Evolutionary conservation across 495 filamentous ascomycete genomes (phyloP), one percentile per base, ranked within the genome.

Genomic region (Polyplosphaeria fusca): DNA sequence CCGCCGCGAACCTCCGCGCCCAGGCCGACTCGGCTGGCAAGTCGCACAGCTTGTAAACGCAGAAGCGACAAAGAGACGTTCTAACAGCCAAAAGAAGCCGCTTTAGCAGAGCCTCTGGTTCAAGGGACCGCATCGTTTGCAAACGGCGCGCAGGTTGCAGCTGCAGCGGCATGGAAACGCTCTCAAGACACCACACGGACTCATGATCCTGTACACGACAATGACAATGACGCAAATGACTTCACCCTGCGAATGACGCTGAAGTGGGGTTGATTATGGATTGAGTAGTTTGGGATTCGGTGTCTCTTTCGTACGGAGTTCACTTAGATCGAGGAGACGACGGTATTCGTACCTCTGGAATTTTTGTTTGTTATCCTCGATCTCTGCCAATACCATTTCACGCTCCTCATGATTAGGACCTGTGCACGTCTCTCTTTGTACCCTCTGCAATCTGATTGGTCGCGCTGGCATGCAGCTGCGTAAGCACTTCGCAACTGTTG

Each of bases 1-100:
- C 91, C 67, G 87, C 93, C 65, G 82, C 88, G 69, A 88, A 89
- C 76, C 87, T 97, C 60, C 88, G 90, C 48, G 87, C 89, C 57
- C 89, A 93, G 81, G 90, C 87, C 72, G 90, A 95, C 66, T 80
- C 85, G 68, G 81, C 84, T 66, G 74, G 76, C 70, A 80, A 77
- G 63, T 73, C 60, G 13, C 54, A 62, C 25, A 42, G 40, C 52
- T 41, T 44, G 44, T 65, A 61, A 54, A 37, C 37, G 7, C 14
- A 26, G 23, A 16, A 32, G 42, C 23, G 18, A 19, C 51, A 47
- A 30, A 19, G 25, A 44, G 39, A 25, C 16, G n/a, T 61, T 62
- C 59, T 62, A 37, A 62, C 52, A 62, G 52, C 52, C 47, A 47
- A 46, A 52, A 51, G 49, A 38, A 56, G 26, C 52, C 26, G 50